These are phyloP conservation scores for Tripterygium wilfordii DNA, from an alignment of 177 flowering plant genomes.

Conservation along the genomic window DNA sequence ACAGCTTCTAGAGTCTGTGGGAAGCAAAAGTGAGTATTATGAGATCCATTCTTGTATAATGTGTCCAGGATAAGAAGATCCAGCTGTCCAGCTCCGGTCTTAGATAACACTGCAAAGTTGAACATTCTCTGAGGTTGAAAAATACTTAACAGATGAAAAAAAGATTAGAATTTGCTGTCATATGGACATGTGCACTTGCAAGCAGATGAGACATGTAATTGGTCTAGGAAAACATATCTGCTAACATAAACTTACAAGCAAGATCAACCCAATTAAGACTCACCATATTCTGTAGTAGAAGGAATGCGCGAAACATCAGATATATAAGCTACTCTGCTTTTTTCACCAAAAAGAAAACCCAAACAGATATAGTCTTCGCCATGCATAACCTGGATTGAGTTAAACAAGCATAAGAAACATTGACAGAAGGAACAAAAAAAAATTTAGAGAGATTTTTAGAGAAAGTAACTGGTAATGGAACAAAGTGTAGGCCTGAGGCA, in stretches of 20 bases:
- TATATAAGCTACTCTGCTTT: slow-evolving; percentile 74
- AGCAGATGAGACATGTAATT: too few species aligned
- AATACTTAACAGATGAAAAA: too few species aligned
- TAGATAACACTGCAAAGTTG: slow-evolving; percentile 88
- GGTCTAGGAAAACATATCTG: too few species aligned
- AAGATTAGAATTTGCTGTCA: too few species aligned
- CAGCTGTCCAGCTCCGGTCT: slow-evolving; percentile 70
- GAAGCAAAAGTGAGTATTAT: slow-evolving; percentile 81
- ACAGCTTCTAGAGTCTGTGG: slow-evolving; percentile 91
- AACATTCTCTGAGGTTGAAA: too few species aligned
- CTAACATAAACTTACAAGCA: too few species aligned
- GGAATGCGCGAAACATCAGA: slow-evolving; percentile 93
- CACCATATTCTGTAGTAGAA: slow-evolving; percentile 69
- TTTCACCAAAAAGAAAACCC: slow-evolving; percentile 92
- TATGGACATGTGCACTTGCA: too few species aligned
- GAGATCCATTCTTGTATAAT: slow-evolving; percentile 75
- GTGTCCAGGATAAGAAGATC: slow-evolving; percentile 95
- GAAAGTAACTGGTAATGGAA: slow-evolving; percentile 85
- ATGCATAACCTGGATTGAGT: slow-evolving; percentile 90
- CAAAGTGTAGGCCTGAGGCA: slow-evolving; percentile 76
- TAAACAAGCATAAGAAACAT: slow-evolving; percentile 7
- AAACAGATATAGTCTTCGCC: slow-evolving; percentile 94
- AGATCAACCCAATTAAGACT: slow-evolving; percentile 19
- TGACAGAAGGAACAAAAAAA: not conserved
- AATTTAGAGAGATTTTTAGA: slow-evolving; percentile 9